Conservation (phyloP, 371 early-diverging fungal genomes). For the Coemansia sp. region DNA sequence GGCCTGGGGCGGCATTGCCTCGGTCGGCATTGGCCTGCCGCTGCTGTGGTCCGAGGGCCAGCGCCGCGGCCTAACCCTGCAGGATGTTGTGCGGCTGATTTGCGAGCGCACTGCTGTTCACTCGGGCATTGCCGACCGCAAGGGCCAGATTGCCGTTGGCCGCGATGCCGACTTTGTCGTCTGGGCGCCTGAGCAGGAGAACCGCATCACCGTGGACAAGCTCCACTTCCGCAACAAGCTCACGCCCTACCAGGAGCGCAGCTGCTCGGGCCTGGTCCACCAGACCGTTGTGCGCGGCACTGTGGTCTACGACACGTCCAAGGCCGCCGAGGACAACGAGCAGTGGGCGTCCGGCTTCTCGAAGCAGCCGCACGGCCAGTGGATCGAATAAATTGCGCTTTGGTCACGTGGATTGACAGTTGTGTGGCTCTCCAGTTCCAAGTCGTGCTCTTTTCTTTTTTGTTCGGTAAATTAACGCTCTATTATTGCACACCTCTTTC, state of each 20-base stretch:
- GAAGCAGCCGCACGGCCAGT: constrained; percentile 32
- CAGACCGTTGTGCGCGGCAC: constrained; percentile 75
- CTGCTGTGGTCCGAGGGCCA: constrained; percentile 80
- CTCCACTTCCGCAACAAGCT: constrained; percentile 81
- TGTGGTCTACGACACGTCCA: constrained; percentile 54
- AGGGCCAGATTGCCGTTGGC: constrained; percentile 68
- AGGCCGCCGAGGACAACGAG: constrained; percentile 2
- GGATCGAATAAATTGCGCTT: constrained; percentile 22
- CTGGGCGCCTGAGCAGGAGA: constrained; percentile 71
- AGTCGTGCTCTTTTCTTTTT: background rate
- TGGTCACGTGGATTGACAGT: background rate
- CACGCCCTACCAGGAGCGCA: constrained; percentile 71
- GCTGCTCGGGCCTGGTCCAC: constrained; percentile 65
- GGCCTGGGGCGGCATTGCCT: constrained; percentile 85
- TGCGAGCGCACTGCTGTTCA: constrained; percentile 67
- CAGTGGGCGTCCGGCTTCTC: constrained; percentile 37
- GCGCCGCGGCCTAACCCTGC: constrained; percentile 64
- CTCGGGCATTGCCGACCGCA: constrained; percentile 61
- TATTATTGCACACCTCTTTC: background rate
- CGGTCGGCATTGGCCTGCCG: constrained; percentile 79
- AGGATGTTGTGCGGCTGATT: constrained; percentile 66
- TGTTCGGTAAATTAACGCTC: no score
- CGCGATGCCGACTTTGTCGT: constrained; percentile 76
- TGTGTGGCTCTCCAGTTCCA: background rate
- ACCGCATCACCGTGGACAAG: constrained; percentile 56